A percentile compares a stretch with the other conserved stretches of the same genome.
phyloP scores from a whole-genome alignment of 495 filamentous ascomycete species.

The Filosporella fistucella region DNA sequence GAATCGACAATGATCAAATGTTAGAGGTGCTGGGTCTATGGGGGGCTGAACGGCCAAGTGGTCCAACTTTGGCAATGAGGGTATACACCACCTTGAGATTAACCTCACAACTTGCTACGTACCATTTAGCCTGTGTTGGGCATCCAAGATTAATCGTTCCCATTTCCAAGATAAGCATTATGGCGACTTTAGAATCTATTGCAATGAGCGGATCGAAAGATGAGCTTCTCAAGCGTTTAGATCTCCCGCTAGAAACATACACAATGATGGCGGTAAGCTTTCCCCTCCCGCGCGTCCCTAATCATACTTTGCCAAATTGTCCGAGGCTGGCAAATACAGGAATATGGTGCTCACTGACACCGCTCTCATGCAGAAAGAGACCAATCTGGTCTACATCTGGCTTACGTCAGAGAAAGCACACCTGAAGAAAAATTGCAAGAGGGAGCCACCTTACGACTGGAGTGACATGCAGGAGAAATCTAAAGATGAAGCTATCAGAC shows the following conservation, averaged over 20 bases:
- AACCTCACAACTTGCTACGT: too few relatives aligned
- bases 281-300: not conserved
- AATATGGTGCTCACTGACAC: slow-evolving; percentile 12
- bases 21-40: too few relatives aligned
- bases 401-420: slow-evolving; percentile 21
- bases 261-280: slow-evolving; percentile 25
- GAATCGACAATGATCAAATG: too few relatives aligned
- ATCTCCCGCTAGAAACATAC: slow-evolving; percentile 18
- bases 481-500: slow-evolving; percentile 23
- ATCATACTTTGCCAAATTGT: not conserved
- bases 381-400: slow-evolving; percentile 23
- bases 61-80: too few relatives aligned
- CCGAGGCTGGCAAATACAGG: not conserved
- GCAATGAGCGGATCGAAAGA: slow-evolving; percentile 27
- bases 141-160: too few relatives aligned
- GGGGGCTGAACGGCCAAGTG: too few relatives aligned
- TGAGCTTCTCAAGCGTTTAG: slow-evolving; percentile 22
- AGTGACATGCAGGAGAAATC: slow-evolving; percentile 22
- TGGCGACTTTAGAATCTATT: slow-evolving; percentile 15
- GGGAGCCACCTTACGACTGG: slow-evolving; percentile 25
- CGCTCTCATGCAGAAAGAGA: slow-evolving; percentile 18
- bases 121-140: too few relatives aligned
- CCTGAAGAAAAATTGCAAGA: slow-evolving; percentile 23
- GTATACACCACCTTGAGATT: too few relatives aligned
- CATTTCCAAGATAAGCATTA: too few relatives aligned